Percentiles rank a stretch among this genome's conserved stretches.
These are phyloP conservation scores for Fusarium tupiense DNA, from an alignment of 2,329 filamentous ascomycete species.

Conservation along the genomic window DNA sequence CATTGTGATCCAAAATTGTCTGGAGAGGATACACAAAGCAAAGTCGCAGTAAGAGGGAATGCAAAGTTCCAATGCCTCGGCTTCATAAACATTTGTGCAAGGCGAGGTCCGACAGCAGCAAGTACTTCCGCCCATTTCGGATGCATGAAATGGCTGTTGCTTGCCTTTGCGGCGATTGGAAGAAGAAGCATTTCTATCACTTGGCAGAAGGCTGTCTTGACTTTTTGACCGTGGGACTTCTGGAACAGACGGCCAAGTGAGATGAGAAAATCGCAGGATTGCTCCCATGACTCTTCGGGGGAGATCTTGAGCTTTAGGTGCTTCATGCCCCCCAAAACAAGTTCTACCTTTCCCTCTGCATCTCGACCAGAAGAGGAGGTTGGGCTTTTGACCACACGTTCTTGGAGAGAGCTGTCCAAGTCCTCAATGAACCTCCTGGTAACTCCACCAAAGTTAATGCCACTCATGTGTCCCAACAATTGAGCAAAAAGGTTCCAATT, in stretches of 20 bases:
- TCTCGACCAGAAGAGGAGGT: slow-evolving; percentile 67
- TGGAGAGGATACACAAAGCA: slow-evolving; percentile 87
- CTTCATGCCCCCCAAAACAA: slow-evolving; percentile 91
- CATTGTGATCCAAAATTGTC: slow-evolving; percentile 88
- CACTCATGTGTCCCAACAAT: slow-evolving; percentile 94
- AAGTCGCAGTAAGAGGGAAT: slow-evolving; percentile 86
- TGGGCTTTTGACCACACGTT: slow-evolving; percentile 76
- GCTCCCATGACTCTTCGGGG: slow-evolving; percentile 80
- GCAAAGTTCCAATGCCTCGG: slow-evolving; percentile 91
- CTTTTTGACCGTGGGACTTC: slow-evolving; percentile 83
- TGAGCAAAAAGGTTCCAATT: slow-evolving; percentile 97
- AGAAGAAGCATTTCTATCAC: slow-evolving; percentile 87
- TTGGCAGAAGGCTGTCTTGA: slow-evolving; percentile 96
- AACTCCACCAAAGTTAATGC: slow-evolving; percentile 87
- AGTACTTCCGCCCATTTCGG: slow-evolving; percentile 90
- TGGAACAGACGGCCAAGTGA: slow-evolving; percentile 84
- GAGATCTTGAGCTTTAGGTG: slow-evolving; percentile 81
- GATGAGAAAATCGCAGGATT: slow-evolving; percentile 88
- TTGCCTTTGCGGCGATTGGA: slow-evolving; percentile 84
- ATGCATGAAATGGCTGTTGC: slow-evolving; percentile 77
- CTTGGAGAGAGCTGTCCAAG: slow-evolving; percentile 79
- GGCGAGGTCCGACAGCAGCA: slow-evolving; percentile 77
- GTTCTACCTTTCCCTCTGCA: slow-evolving; percentile 82
- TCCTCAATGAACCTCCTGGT: slow-evolving; percentile 84
- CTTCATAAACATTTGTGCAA: slow-evolving; percentile 88